Percentiles rank a stretch among this genome's conserved stretches.
Conservation (phyloP, 495 filamentous ascomycete species). For the Podospora pseudopauciseta region DNA sequence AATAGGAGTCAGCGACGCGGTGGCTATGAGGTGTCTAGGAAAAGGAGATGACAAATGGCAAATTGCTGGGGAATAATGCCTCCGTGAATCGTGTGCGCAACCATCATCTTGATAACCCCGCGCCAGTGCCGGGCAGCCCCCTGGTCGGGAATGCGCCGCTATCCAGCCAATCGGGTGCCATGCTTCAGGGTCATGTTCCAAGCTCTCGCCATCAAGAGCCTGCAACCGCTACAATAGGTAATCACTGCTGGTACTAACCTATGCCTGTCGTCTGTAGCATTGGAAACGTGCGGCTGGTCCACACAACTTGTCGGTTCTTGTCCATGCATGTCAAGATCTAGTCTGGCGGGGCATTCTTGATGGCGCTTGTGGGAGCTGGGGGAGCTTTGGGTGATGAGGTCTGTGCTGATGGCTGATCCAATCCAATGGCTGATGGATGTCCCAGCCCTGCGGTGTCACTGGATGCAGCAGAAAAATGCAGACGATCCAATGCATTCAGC, state of each 20-base stretch:
- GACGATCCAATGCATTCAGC: neutral
- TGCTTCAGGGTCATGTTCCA: constrained; percentile 17
- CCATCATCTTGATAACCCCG: constrained; percentile 16
- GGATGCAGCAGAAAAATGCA: neutral
- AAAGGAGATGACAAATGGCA: neutral
- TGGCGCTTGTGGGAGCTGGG: neutral
- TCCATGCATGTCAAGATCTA: neutral
- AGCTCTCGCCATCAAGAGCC: constrained; percentile 14
- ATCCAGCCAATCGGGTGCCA: constrained; percentile 19
- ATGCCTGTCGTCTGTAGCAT: neutral
- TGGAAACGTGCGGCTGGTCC: neutral
- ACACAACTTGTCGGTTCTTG: neutral
- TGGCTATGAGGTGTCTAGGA: neutral
- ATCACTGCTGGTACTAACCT: neutral
- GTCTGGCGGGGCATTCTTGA: neutral
- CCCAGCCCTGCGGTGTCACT: constrained; percentile 14
- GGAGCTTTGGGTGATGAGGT: neutral
- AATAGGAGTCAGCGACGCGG: neutral
- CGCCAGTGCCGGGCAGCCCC: constrained; percentile 5
- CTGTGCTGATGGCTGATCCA: neutral
- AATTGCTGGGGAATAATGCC: neutral
- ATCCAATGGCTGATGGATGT: neutral
- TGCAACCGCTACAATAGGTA: neutral
- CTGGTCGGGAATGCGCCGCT: neutral
- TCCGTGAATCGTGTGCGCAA: constrained; percentile 12